These are phyloP conservation scores for Colletotrichum tabaci DNA, from an alignment of 2,329 filamentous ascomycete genomes.

Conservation along the genomic window DNA sequence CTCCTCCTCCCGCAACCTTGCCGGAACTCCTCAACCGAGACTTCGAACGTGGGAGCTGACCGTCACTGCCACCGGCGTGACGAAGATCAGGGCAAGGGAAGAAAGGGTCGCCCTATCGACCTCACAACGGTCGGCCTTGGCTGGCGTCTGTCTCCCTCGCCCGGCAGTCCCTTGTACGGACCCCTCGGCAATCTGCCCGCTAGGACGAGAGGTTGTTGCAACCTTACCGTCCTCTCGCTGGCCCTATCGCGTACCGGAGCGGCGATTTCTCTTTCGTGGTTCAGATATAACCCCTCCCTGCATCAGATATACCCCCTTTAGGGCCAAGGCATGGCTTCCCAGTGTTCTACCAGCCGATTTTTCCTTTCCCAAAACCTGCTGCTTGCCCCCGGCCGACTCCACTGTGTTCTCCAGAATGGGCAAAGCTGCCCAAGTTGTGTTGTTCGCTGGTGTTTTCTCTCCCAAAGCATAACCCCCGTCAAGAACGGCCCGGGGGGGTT, in stretches of 20 bases:
- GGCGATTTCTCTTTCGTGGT: conserved; percentile 37
- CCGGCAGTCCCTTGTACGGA: conserved; percentile 30
- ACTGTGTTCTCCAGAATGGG: conserved; percentile 33
- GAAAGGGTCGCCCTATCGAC: conserved; percentile 22
- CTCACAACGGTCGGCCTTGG: conserved; percentile 13
- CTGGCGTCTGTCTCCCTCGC: conserved; percentile 20
- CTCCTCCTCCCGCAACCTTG: conserved; percentile 33
- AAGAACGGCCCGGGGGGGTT: conserved; percentile 17
- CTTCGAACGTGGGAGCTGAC: conserved; percentile 27
- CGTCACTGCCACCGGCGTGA: conserved; percentile 24
- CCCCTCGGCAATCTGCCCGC: conserved; percentile 42
- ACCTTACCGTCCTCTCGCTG: conserved; percentile 35
- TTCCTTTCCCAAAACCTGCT: conserved; percentile 39
- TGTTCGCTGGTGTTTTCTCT: conserved; percentile 28
- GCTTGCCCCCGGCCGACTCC: conserved; percentile 37
- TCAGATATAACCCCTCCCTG: conserved; percentile 44
- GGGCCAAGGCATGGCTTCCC: conserved; percentile 38
- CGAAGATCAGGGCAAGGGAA: conserved; percentile 27
- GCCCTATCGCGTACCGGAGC: conserved; percentile 41
- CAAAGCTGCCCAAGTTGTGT: conserved; percentile 33
- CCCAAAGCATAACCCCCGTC: conserved; percentile 33
- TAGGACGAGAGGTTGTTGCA: conserved; percentile 36
- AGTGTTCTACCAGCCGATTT: conserved; percentile 30
- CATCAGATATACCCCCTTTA: conserved; percentile 44
- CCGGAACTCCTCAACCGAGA: conserved; percentile 24